Percentiles rank a stretch among this genome's conserved stretches.
Conservation (phyloP, 2,329 filamentous ascomycete species). For the Trichoderma polysporum region DNA sequence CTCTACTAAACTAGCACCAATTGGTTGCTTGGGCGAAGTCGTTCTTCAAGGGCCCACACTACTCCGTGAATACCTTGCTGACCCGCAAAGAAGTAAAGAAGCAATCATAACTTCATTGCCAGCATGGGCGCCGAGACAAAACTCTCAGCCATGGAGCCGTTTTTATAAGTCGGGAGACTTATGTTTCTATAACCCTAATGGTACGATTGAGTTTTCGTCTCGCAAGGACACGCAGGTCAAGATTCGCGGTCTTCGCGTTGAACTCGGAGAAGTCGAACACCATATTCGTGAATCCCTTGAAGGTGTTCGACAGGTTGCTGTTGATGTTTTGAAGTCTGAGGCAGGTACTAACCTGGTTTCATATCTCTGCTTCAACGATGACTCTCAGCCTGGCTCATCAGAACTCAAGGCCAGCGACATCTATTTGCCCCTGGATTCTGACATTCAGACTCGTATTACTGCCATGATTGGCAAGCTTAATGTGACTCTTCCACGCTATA, state of each 20-base stretch:
- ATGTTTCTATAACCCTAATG: slow-evolving; percentile 41
- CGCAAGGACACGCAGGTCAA: slow-evolving; percentile 60
- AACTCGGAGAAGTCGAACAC: slow-evolving; percentile 38
- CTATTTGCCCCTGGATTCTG: not conserved
- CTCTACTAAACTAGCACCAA: not conserved
- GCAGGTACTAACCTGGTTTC: slow-evolving; percentile 5
- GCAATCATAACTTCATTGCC: not conserved
- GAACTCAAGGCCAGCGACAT: not conserved
- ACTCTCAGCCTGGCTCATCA: not conserved
- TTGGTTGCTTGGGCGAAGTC: slow-evolving; percentile 18
- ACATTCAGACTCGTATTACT: not conserved
- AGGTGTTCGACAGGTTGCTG: slow-evolving; percentile 1
- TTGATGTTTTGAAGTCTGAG: slow-evolving; percentile 13
- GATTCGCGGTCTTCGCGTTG: slow-evolving; percentile 57
- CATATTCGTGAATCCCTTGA: slow-evolving; percentile 10
- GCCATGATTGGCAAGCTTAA: not conserved
- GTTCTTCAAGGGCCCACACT: slow-evolving; percentile 14
- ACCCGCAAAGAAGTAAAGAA: slow-evolving; percentile 7
- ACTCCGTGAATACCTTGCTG: slow-evolving; percentile 13
- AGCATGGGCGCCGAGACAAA: not conserved
- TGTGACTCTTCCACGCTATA: slow-evolving; percentile 34
- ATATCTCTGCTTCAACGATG: slow-evolving; percentile 5
- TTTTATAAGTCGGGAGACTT: slow-evolving; percentile 51
- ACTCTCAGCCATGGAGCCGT: slow-evolving; percentile 21
- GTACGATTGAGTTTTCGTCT: slow-evolving; percentile 45